These are phyloP conservation scores for Acrodontium crateriforme DNA, from an alignment of 2,329 filamentous ascomycete species.

Conservation along the genomic window DNA sequence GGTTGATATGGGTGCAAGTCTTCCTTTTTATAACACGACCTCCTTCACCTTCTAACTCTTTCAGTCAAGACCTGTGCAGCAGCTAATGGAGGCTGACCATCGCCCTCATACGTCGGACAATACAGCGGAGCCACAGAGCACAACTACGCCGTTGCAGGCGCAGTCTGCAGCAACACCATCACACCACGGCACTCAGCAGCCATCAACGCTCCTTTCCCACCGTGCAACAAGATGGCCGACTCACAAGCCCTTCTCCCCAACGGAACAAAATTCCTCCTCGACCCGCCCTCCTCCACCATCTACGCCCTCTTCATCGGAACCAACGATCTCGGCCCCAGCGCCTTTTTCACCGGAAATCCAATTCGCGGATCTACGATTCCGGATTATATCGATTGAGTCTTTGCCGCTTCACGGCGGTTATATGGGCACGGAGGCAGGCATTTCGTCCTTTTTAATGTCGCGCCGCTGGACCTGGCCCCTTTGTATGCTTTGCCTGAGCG, in stretches of 20 bases:
- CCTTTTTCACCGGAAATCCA: conserved; percentile 54
- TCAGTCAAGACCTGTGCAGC: conserved; percentile 25
- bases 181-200: conserved; percentile 39
- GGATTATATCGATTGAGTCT: conserved; percentile 56
- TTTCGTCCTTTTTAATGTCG: conserved; percentile 59
- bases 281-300: conserved; percentile 46
- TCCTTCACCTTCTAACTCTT: neutral
- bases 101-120: conserved; percentile 53
- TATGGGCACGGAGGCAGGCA: conserved; percentile 53
- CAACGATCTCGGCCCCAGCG: conserved; percentile 57
- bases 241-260: conserved; percentile 19
- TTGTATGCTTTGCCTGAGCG: conserved; percentile 44
- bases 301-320: conserved; percentile 72
- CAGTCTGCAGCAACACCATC: conserved; percentile 57
- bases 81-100: conserved; percentile 51
- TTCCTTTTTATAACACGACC: too few relatives aligned
- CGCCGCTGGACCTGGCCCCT: conserved; percentile 53
- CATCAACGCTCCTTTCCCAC: conserved; percentile 48
- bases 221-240: conserved; percentile 29
- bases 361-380: conserved; percentile 43
- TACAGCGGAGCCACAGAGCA: conserved; percentile 40
- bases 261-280: conserved; percentile 28
- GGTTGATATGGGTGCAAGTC: conserved; percentile 33
- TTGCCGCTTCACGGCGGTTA: conserved; percentile 45
- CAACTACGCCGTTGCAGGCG: conserved; percentile 49